Percentiles rank a stretch among this genome's conserved stretches.
Conservation (phyloP, 2,329 filamentous ascomycete genomes). For the Verruconis gallopava region DNA sequence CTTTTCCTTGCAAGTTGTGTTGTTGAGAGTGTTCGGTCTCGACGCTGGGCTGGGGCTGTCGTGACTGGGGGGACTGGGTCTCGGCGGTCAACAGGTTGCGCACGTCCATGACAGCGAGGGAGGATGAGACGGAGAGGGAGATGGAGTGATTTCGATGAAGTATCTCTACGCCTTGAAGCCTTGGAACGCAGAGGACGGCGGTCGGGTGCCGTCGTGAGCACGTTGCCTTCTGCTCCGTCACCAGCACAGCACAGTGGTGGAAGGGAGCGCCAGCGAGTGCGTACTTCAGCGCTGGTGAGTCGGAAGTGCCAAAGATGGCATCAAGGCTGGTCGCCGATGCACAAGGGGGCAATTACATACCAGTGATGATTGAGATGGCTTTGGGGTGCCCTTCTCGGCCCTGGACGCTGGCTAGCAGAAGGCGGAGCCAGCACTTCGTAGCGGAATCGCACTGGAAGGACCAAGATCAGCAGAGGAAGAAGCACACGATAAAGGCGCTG, state of each 20-base stretch:
- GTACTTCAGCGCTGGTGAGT: background rate
- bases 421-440: background rate
- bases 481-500: too few relatives aligned
- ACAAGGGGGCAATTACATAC: background rate
- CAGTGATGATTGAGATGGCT: constrained; percentile 1
- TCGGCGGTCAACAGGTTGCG: background rate
- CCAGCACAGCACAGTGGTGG: background rate
- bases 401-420: background rate
- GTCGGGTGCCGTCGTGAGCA: background rate
- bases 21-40: background rate
- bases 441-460: too few relatives aligned
- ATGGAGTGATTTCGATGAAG: too few relatives aligned
- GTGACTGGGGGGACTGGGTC: too few relatives aligned
- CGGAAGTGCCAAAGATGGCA: background rate
- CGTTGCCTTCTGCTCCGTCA: background rate
- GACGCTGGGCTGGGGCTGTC: background rate
- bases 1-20: background rate
- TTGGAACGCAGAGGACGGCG: background rate
- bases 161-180: too few relatives aligned
- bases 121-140: too few relatives aligned
- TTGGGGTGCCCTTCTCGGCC: background rate
- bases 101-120: background rate
- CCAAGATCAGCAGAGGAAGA: too few relatives aligned
- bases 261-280: background rate
- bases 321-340: background rate